Evolutionary conservation across 352 stramenopile genomes (phyloP), one percentile per base, ranked within the genome.

Genomic region (Globisporangium yorkense): DNA sequence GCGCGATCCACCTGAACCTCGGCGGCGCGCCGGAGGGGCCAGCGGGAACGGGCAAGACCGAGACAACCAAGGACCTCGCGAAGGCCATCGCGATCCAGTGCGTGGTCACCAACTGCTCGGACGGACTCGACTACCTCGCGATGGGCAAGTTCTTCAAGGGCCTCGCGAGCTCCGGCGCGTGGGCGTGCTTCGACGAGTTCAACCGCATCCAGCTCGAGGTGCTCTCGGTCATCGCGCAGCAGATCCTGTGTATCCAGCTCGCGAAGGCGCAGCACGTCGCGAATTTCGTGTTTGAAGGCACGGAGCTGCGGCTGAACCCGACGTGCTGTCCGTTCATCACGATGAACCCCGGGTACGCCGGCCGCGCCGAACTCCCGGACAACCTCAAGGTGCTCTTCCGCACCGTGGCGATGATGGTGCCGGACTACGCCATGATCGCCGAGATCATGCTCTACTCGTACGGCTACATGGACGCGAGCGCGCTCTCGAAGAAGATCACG

Each of bases 131-230:
- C 61, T 97, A 97, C 72, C 72, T 94, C 24, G 90, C 90, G 20
- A 97, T 97, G 88, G 90, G 82, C 27, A 97, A 97, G 62, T 97
- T 97, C 62, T 97, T 97, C 67, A 97, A 97, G 60, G 90, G 90
- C 9, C 80, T 97, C 16, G 90, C 89, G 5, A 89, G 78, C 44
- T 94, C 81, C 16, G 91, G 91, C 3, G 84, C 89, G 12, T 97
- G 91, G 91, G 87, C 87, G 6, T 97, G 91, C 61, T 97, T 97
- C 60, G 84, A 92, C 45, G 91, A 97, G 67, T 97, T 97, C 59
- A 97, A 97, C 61, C 88, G 89, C 24, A 97, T 97, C 57, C 89
- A 96, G 43, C 66, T 97, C 50, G 91, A 97, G 55, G 91, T 97
- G 54, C 58, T 97, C 12, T 96, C 87, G 7, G 90, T 97, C 51